Conservation (phyloP, 805 yeast species). For the Candida succiphila region DNA sequence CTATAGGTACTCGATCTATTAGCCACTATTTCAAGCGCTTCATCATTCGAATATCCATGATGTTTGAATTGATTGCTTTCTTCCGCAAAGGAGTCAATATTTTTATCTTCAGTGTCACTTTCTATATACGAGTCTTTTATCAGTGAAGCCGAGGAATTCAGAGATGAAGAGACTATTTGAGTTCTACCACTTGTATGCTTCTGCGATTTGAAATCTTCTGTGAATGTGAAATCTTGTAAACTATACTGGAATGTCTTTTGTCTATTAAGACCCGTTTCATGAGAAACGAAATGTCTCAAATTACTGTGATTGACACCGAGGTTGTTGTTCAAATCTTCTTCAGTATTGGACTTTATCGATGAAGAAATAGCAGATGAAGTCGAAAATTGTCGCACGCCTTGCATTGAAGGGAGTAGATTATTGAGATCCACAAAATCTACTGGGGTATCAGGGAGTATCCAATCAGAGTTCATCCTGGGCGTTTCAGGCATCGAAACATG, state of each 20-base stretch:
- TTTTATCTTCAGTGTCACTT: slow-evolving; percentile 1
- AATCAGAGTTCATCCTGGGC: not conserved
- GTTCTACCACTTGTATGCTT: not conserved
- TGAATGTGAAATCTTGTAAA: not conserved
- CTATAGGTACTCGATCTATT: slow-evolving; percentile 4
- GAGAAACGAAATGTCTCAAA: slow-evolving; percentile 21
- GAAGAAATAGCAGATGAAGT: not conserved
- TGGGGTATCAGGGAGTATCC: slow-evolving; percentile 1
- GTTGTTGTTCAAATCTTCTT: not conserved
- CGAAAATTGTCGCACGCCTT: not conserved
- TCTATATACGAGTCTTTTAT: not conserved
- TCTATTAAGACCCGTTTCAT: slow-evolving; percentile 18
- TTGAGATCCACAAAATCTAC: slow-evolving; percentile 4
- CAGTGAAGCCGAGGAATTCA: not conserved
- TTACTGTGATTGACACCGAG: slow-evolving; percentile 8
- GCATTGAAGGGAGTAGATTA: not conserved
- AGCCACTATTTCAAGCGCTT: not conserved
- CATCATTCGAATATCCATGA: not conserved
- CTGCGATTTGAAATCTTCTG: not conserved
- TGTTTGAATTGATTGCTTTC: slow-evolving; percentile 1
- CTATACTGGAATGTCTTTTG: not conserved
- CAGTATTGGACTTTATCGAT: not conserved
- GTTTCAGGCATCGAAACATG: slow-evolving; percentile 16
- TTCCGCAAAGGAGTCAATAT: not conserved
- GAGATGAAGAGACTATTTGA: not conserved